Percentiles rank a stretch among this genome's conserved stretches.
phyloP scores from a whole-genome alignment of 257 asterid species.

The Parsonsia alboflavescens region DNA sequence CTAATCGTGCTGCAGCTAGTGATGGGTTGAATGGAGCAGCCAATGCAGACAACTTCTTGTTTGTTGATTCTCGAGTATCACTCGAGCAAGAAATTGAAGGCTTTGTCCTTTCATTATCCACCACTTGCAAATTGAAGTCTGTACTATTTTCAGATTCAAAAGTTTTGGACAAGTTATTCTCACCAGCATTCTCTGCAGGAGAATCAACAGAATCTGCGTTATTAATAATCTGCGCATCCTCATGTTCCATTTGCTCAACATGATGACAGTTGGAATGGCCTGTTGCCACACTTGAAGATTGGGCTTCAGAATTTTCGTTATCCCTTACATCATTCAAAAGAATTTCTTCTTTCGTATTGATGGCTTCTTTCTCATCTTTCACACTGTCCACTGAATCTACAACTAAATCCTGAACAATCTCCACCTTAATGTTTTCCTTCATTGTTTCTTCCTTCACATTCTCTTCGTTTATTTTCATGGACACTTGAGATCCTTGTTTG shows the following conservation, averaged over 20 bases:
- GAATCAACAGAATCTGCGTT: conserved; percentile 32
- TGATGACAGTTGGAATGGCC: conserved; percentile 27
- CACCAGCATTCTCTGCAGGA: conserved; percentile 25
- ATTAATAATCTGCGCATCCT: conserved; percentile 19
- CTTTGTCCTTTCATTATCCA: conserved; percentile 39
- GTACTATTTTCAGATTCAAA: conserved; percentile 27
- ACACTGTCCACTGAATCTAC: conserved; percentile 29
- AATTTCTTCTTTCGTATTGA: conserved; percentile 34
- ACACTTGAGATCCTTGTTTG: conserved; percentile 22
- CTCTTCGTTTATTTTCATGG: conserved; percentile 30
- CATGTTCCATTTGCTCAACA: conserved; percentile 36
- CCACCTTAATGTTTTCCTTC: conserved; percentile 35
- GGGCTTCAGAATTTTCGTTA: conserved; percentile 22
- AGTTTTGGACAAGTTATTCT: conserved; percentile 32
- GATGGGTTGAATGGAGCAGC: conserved; percentile 98
- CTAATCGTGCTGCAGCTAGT: conserved; percentile 42
- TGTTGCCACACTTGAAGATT: conserved; percentile 26
- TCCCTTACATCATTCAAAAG: conserved; percentile 23
- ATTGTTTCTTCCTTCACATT: conserved; percentile 31
- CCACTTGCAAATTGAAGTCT: conserved; percentile 33
- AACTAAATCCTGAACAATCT: conserved; percentile 27
- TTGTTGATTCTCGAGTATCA: conserved; percentile 58
- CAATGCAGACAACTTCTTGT: conserved; percentile 84
- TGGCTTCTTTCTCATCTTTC: conserved; percentile 36
- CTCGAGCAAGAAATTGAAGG: conserved; percentile 30